Evolutionary conservation across 2,329 filamentous ascomycete genomes (phyloP), one percentile per base, ranked within the genome.

Genomic region (Arthroderma uncinatum): DNA sequence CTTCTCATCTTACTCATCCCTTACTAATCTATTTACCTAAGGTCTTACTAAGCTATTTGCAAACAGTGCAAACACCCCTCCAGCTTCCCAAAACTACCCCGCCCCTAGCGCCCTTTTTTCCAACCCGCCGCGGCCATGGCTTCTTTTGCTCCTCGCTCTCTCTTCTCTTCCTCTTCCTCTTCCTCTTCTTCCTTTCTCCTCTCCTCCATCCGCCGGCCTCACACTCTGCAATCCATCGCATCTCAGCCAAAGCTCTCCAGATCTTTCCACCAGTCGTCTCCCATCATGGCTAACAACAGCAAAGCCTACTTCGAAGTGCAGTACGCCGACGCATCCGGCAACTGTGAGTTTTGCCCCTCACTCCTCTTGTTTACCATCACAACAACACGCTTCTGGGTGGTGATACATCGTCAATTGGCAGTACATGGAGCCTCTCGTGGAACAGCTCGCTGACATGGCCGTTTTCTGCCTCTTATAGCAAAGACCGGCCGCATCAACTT

Each of bases 401-500:
- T 48, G 44, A 14, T 40, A 37, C 53, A 12, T 8, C 47, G 19
- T 25, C 54, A 56, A 56, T 56, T 48, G 28, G 34, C 40, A 16
- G 25, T n/a, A 23, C 10, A 34, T 25, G 16, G n/a, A 21, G 21
- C n/a, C 33, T n/a, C 19, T 21, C 33, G 12, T 16, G 8, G 14
- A 19, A 19, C 48, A 52, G 16, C 23, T 30, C 34, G 25, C 42
- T 44, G 23, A 53, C 14, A 30, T 48, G 9, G 23, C 16, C 21
- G 19, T 44, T n/a, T 16, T 16, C 37, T 53, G 14, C 28, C 8
- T 55, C 50, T n/a, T 71, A 63, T 65, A 89, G 89, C 74, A 61
- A 86, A 93, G 77, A 68, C 66, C 55, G 89, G 86, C 69, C 86
- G 87, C 71, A 87, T 97, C 80, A 86, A 82, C 79, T 94, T 96